Evolutionary conservation across 1,139 yeast genomes (phyloP).

Genomic region (Yueomyces sp.): DNA sequence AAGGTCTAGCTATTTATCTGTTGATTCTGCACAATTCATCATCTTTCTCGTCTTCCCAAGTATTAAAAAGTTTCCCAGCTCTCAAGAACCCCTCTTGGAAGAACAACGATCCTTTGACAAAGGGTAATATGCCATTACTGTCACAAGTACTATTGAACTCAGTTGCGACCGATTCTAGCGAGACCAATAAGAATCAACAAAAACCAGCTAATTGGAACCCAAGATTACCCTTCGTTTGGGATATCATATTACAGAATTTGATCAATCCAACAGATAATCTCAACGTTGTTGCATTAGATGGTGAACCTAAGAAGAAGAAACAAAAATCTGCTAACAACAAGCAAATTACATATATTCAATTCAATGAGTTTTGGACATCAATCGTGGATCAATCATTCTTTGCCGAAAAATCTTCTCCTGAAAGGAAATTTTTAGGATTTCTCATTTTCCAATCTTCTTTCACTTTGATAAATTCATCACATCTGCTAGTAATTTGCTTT

Average conservation of each 20-base stretch:
- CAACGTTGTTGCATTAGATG: constrained; percentile 14
- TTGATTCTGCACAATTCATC: constrained; percentile 3
- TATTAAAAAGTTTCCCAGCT: constrained; percentile 3
- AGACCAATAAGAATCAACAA: constrained; percentile 24
- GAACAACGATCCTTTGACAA: constrained; percentile 55
- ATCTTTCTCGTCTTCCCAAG: constrained; percentile 3
- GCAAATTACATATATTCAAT: constrained; percentile 14
- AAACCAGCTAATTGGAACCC: constrained; percentile 65
- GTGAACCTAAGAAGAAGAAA: constrained; percentile 25
- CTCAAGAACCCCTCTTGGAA: constrained; percentile 41
- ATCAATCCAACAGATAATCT: constrained; percentile 2
- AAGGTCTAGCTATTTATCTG: constrained; percentile 61
- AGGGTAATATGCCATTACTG: constrained; percentile 48
- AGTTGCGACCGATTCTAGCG: constrained; percentile 20
- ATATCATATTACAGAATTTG: constrained; percentile 37
- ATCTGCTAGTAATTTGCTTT: constrained; percentile 33
- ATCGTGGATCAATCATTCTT: constrained; percentile 75
- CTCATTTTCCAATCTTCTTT: constrained; percentile 51
- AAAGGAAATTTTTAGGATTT: constrained; percentile 80
- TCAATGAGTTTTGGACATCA: constrained; percentile 69
- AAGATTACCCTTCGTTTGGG: constrained; percentile 77
- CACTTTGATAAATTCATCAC: constrained; percentile 21
- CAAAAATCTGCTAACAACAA: constrained; percentile 25
- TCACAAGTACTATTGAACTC: constrained; percentile 54
- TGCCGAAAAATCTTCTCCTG: constrained; percentile 65